Evolutionary conservation across 2,329 filamentous ascomycete species (phyloP), one percentile per base, ranked within the genome.

Genomic region (Cladorrhinum sp.): DNA sequence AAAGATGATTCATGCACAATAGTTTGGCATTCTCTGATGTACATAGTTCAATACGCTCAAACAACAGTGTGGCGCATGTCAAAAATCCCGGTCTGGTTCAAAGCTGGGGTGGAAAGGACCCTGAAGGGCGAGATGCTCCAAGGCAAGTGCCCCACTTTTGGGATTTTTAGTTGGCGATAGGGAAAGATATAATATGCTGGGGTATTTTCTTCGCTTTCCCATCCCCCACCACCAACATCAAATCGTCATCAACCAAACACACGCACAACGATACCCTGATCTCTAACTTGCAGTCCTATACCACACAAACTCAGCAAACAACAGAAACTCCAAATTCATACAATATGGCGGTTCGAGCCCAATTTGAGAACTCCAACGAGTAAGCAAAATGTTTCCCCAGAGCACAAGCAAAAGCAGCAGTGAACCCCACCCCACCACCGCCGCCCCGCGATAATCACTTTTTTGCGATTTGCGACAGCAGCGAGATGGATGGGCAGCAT

Each of bases 351-450:
- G 85, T 88, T 61, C 84, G 86, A 73, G 85, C 86, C 68, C 85
- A 92, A 75, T 95, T 95, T 75, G 91, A 95, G 79, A 93, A 93
- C 80, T 93, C 90, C 71, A 93, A 93, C 80, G 91, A 95, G 90
- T 93, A 81, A 74, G 87, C 79, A 38, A 36, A 41, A 55, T 64
- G 62, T 36, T 36, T 12, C 12, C 32, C 32, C 32, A 9, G 16
- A 3, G 9, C 10, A 3, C 32, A 29, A 29, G 25, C 25, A 29
- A 29, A 29, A 29, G 25, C 25, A 29, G 4, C 10, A 5, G 25
- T n/a, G 25, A 10, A 59, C 65, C 61, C 54, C 64, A 63, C 64
- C 58, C 63, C 63, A 70, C 68, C 69, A 69, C 68, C 32, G 16
- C 68, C 67, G 18, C 36, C 36, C n/a, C 13, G 23, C 23, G 13